phyloP scores from a whole-genome alignment of 352 stramenopile genomes.

The Phytopythium mirpurense region DNA sequence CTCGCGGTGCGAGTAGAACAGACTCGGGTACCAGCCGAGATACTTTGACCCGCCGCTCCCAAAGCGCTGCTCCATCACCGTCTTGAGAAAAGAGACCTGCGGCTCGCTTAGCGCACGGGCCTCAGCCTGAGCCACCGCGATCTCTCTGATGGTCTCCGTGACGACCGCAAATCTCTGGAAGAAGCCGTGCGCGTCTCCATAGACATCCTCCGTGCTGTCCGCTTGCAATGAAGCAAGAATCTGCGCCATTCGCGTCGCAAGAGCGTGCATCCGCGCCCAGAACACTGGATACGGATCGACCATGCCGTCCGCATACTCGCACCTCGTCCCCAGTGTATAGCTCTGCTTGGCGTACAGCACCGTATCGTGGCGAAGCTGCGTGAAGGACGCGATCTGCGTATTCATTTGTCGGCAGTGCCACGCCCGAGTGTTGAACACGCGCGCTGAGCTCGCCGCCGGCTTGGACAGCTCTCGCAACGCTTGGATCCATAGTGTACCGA shows the following conservation, averaged over 20 bases:
- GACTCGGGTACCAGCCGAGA: constrained; percentile 23
- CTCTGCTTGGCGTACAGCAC: constrained; percentile 21
- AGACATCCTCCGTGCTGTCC: neutral
- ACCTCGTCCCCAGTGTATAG: constrained; percentile 9
- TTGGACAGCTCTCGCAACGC: constrained; percentile 13
- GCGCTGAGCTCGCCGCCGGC: constrained; percentile 7
- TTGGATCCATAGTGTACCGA: constrained; percentile 15
- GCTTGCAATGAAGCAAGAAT: constrained; percentile 1
- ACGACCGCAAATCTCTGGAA: constrained; percentile 9
- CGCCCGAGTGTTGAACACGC: constrained; percentile 8
- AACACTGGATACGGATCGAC: constrained; percentile 18
- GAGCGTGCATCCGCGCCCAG: constrained; percentile 11
- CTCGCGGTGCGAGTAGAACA: constrained; percentile 24
- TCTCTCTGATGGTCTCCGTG: constrained; percentile 13
- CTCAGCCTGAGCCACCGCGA: constrained; percentile 7
- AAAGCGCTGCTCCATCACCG: constrained; percentile 15
- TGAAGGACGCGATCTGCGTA: constrained; percentile 17
- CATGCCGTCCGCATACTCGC: constrained; percentile 19
- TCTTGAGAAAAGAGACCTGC: constrained; percentile 16
- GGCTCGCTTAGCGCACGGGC: constrained; percentile 3
- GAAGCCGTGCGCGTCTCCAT: neutral
- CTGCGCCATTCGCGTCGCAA: constrained; percentile 7
- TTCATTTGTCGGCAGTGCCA: constrained; percentile 18
- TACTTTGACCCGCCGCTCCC: constrained; percentile 6
- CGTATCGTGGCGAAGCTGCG: constrained; percentile 18